Percentiles rank a stretch among this genome's conserved stretches.
phyloP scores from a whole-genome alignment of 23 red algal genomes.

The Gracilaria domingensis region DNA sequence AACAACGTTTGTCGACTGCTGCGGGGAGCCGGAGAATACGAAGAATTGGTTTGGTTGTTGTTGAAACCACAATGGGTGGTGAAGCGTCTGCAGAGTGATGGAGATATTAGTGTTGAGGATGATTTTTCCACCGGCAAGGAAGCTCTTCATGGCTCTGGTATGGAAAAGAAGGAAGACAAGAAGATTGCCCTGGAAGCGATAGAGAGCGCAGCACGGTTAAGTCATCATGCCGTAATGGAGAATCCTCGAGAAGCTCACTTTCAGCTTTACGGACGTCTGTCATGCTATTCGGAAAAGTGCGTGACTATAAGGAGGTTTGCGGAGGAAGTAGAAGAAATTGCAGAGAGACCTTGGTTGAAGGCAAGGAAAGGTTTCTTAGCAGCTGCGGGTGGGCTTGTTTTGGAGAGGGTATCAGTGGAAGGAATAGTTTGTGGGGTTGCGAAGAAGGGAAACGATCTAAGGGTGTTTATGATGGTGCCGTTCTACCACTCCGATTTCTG shows the following conservation, averaged over 20 bases:
- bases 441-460: no score
- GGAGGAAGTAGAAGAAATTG: not conserved
- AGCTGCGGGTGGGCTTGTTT: not conserved
- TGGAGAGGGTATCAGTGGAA: not conserved
- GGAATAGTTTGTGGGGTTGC: no score
- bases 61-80: not conserved
- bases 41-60: not conserved
- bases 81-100: not conserved
- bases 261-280: constrained; percentile 12
- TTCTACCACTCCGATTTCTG: no score
- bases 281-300: not conserved
- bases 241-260: not conserved
- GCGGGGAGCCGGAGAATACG: not conserved
- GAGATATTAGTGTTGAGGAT: not conserved
- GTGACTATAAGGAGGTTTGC: not conserved
- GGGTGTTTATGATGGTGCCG: no score
- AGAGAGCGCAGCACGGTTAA: not conserved
- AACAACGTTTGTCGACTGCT: not conserved
- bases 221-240: not conserved
- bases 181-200: not conserved
- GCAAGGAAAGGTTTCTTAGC: not conserved
- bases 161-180: not conserved
- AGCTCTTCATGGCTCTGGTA: not conserved
- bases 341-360: not conserved
- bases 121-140: not conserved